phyloP scores from a whole-genome alignment of 768 basidiomycete species.

The Trametes cinnabarina region DNA sequence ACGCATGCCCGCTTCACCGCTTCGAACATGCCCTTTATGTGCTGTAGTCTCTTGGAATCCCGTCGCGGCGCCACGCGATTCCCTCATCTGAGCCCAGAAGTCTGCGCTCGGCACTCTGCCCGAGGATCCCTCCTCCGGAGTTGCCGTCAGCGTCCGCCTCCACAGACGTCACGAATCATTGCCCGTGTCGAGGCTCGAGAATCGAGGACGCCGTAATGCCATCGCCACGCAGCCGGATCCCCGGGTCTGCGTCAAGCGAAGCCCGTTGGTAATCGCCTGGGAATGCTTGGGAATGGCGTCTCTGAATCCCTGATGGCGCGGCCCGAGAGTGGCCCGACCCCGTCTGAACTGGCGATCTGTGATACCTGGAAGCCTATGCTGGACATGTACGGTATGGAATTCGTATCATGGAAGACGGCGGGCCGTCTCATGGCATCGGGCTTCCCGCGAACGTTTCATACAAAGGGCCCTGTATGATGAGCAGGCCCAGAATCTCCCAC shows the following conservation, averaged over 20 bases:
- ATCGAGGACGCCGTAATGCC: background rate
- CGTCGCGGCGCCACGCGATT: constrained; percentile 4
- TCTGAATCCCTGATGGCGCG: no score
- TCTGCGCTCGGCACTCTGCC: background rate
- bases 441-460: no score
- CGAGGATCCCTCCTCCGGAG: background rate
- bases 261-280: no score
- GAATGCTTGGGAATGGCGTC: no score
- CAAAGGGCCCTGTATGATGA: no score
- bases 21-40: background rate
- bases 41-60: no score
- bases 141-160: background rate
- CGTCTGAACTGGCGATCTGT: background rate
- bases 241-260: background rate
- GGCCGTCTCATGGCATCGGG: no score
- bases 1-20: background rate
- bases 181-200: no score
- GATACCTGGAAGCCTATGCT: background rate
- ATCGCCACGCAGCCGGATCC: background rate
- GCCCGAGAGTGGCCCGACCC: background rate
- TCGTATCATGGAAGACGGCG: no score
- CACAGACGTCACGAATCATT: background rate
- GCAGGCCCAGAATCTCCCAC: no score
- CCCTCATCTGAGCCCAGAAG: background rate
- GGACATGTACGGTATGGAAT: background rate